Evolutionary conservation across 768 basidiomycete genomes (phyloP).

Genomic region (Nidula microcarpa): DNA sequence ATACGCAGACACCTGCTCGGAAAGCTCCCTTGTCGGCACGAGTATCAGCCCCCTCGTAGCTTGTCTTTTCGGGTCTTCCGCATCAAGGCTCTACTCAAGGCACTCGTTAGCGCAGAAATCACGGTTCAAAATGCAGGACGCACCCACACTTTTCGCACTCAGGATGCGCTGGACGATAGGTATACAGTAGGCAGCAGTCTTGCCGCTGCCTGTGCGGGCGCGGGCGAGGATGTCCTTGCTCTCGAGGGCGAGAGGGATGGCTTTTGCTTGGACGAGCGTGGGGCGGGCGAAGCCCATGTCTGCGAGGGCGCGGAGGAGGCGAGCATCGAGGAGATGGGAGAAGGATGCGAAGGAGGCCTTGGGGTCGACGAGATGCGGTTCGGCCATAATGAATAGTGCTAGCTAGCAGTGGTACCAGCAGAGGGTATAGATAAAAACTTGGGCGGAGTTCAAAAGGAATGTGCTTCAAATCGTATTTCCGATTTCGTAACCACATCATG

Average conservation of each 20-base stretch:
- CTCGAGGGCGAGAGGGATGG: conserved; percentile 90
- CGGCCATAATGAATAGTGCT: conserved; percentile 30
- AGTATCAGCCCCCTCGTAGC: conserved; percentile 75
- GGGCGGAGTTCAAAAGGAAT: conserved; percentile 1
- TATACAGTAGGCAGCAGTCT: conserved; percentile 94
- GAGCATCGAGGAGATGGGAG: conserved; percentile 77
- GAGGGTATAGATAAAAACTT: conserved; percentile 10
- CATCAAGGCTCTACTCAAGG: conserved; percentile 28
- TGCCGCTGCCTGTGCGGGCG: conserved; percentile 94
- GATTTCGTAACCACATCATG: neutral
- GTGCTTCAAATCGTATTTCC: neutral
- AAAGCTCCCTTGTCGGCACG: conserved; percentile 89
- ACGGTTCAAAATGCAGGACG: conserved; percentile 8
- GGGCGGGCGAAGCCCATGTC: conserved; percentile 88
- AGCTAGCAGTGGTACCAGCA: neutral
- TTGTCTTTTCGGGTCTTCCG: conserved; percentile 38
- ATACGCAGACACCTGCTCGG: conserved; percentile 83
- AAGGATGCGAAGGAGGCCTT: conserved; percentile 56
- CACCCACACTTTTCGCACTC: conserved; percentile 71
- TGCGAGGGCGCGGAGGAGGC: conserved; percentile 85
- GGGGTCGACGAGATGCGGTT: conserved; percentile 41
- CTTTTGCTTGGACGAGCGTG: conserved; percentile 87
- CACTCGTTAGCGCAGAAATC: conserved; percentile 3
- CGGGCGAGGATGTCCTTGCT: conserved; percentile 88
- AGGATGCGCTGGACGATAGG: conserved; percentile 89